Evolutionary conservation across 352 stramenopile genomes (phyloP), one percentile per base, ranked within the genome.

Genomic region (Thalassiosira exigua): DNA sequence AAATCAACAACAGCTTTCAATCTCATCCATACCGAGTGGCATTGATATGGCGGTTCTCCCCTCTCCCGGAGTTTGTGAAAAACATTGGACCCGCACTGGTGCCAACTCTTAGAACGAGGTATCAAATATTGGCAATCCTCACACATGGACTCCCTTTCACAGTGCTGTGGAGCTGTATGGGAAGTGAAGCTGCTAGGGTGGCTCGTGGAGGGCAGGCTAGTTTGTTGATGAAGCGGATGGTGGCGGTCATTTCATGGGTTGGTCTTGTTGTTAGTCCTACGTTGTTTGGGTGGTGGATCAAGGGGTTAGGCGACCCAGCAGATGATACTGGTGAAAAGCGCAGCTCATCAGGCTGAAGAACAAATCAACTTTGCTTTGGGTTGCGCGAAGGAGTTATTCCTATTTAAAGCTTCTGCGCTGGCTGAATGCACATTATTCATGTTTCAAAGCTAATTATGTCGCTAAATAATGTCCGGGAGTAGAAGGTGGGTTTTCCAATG

Each of bases 41-140:
- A 21, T 44, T 91, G 30, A 77, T 91, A 50, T 84, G 88, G 69
- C 81, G 87, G 73, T 85, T 88, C 27, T 77, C 51, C 50, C 81
- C 70, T 19, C 73, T 93, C 19, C 87, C 87, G 3, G 87, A 93
- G 78, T 86, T 88, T 30, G 74, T 91, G 9, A 93, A 93, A 50
- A 93, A 93, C 71, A 83, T 82, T 70, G 82, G 85, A 17, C 78
- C 80, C 5, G 56, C 72, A 21, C 61, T 88, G 11, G 72, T 92
- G 3, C 61, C 61, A 44, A 75, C 81, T 41, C 69, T 86, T 27
- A 62, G 71, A 61, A 81, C 72, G n/a, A 76, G 64, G 26, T 82
- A 85, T 78, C 84, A 90, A 72, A 50, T 88, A 9, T 27, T 83
- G 14, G 82, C 66, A 7, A 89, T 76, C 17, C 9, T 84, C 0